Evolutionary conservation across 2,329 filamentous ascomycete species (phyloP).

Genomic region (Macrophomina tecta): DNA sequence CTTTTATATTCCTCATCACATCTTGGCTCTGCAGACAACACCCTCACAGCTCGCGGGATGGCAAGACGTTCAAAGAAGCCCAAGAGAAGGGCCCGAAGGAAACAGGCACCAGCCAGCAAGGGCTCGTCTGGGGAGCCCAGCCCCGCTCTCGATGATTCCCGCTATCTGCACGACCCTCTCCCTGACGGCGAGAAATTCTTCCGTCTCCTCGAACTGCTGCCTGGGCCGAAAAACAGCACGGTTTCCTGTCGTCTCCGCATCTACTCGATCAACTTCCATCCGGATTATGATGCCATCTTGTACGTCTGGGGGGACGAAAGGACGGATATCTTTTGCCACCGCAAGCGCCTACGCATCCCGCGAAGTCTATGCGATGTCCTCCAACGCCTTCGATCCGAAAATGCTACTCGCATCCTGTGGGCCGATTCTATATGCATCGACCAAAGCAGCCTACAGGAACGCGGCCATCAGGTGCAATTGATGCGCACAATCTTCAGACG

Average conservation of each 20-base stretch:
- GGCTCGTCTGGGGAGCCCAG: no score
- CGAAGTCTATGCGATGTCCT: neutral
- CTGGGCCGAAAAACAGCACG: no score
- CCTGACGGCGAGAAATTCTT: no score
- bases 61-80: no score
- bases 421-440: constrained; percentile 30
- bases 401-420: constrained; percentile 24
- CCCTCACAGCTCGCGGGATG: no score
- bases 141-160: no score
- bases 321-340: neutral
- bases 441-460: constrained; percentile 25
- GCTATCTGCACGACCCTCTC: no score
- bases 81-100: no score
- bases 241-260: neutral
- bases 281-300: constrained; percentile 4
- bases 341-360: neutral
- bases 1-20: no score
- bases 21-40: no score
- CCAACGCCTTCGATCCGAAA: neutral
- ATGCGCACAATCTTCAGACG: constrained; percentile 27
- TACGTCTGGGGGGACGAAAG: constrained; percentile 14
- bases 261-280: constrained; percentile 6
- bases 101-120: no score
- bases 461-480: constrained; percentile 27
- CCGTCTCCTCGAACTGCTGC: no score